These are phyloP conservation scores for Sarocladium kiliense DNA, from an alignment of 2,329 filamentous ascomycete species.

Conservation along the genomic window DNA sequence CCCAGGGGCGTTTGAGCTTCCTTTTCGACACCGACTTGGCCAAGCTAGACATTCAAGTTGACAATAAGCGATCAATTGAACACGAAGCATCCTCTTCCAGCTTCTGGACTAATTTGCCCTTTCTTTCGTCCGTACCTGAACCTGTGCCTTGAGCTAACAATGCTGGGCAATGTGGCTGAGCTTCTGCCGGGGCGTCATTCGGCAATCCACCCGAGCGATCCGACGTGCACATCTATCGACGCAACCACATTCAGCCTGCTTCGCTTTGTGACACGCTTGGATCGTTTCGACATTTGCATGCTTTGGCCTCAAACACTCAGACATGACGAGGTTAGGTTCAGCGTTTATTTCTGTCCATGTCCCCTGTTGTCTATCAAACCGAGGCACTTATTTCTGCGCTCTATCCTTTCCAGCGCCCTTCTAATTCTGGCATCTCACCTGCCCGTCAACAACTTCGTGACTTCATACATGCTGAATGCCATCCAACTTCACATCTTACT, in stretches of 20 bases:
- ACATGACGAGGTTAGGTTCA: neutral
- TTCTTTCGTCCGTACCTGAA: neutral
- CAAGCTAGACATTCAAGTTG: too few species aligned
- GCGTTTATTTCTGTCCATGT: neutral
- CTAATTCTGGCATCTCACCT: too few species aligned
- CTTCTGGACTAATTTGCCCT: neutral
- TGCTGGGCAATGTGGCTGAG: neutral
- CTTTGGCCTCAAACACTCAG: neutral
- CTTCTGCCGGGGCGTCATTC: neutral
- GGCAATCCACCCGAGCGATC: neutral
- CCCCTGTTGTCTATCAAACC: neutral
- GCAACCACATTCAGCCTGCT: too few species aligned
- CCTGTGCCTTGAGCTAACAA: neutral
- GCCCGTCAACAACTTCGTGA: too few species aligned
- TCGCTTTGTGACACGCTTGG: neutral
- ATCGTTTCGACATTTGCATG: neutral
- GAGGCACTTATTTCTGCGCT: too few species aligned
- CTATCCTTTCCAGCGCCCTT: neutral
- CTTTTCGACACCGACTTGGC: too few species aligned
- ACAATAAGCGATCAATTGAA: too few species aligned
- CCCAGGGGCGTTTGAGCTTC: neutral
- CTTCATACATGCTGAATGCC: too few species aligned
- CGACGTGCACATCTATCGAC: neutral
- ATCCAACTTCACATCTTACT: constrained; percentile 22
- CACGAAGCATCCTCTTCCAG: too few species aligned